Base-by-base conservation (phyloP, 805 yeast species). In the Wickerhamiella cacticola region DNA sequence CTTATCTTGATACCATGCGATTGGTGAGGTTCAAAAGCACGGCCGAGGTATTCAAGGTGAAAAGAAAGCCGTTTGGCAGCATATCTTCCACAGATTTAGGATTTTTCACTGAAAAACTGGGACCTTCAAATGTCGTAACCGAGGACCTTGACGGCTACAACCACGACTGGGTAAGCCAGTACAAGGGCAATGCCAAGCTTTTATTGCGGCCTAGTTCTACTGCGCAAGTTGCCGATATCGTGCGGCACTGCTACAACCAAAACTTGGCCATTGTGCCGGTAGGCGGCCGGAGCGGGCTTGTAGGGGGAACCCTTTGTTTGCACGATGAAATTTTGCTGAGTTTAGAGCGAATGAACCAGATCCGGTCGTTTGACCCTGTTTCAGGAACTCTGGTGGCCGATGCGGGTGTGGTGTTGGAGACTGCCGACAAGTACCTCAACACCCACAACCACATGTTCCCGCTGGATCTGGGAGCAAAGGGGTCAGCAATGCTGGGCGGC, bases 221-320 rank as follows among this genome's bases (percentile, higher is more conserved):
- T 2, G 78, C 80, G 52, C 88, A 88, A 63, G 80, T 89, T 15
- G 72, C 88, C 1, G 60, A 76, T 56, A 84, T 89, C 52, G 60
- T 89, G 60, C 78, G 76, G 62, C 81, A 86, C 65, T 85, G 95
- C 69, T 82, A 82, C 59, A 83, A 79, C 25, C 65, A 78, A 43
- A 75, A 73, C 51, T 65, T 88, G 24, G 95, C 96, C 0, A 78
- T 88, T 42, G 95, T 86, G 8, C 96, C 97, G 13, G 96, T 89
- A 67, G 96, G 96, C 61, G 97, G 97, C 56, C 88, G 89, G 66
- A 89, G 96, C 1, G 96, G 96, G 23, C 72, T 88, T 41, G 97
- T 88, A 36, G 97, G 96, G 54, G 97, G 96, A 3, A 82, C 95
- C 4, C 76, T 80, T 16, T 96, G 96, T 0, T 80, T 88, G 0